phyloP scores from a whole-genome alignment of 2,329 filamentous ascomycete species.

The Fusarium piperis region DNA sequence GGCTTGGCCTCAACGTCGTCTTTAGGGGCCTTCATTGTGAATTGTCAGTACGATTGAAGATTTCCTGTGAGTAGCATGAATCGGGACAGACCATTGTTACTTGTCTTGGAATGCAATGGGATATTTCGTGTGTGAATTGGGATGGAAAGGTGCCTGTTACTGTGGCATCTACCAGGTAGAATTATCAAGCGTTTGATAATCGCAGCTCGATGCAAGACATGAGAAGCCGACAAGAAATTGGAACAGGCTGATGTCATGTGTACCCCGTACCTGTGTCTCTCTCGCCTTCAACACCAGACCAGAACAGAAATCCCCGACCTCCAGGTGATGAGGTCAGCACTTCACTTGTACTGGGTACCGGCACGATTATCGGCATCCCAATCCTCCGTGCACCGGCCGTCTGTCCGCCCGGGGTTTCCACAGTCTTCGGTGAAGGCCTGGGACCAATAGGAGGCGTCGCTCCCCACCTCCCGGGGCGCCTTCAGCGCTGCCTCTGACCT shows the following conservation, averaged over 20 bases:
- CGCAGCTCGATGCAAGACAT: neutral
- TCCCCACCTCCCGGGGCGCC: slow-evolving; percentile 36
- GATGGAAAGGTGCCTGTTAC: neutral
- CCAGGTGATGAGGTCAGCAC: slow-evolving; percentile 8
- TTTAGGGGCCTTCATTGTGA: slow-evolving; percentile 55
- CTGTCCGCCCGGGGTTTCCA: neutral
- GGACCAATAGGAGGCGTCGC: slow-evolving; percentile 38
- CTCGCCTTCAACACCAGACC: neutral
- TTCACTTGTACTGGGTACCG: neutral
- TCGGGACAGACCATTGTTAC: slow-evolving; percentile 17
- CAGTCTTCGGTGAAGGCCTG: slow-evolving; percentile 10
- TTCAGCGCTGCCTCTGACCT: neutral
- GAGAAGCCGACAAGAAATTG: neutral
- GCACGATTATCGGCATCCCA: neutral
- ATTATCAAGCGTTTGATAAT: neutral
- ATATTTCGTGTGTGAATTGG: neutral
- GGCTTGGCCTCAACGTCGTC: slow-evolving; percentile 78
- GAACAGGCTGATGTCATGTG: slow-evolving; percentile 27
- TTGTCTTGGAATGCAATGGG: neutral
- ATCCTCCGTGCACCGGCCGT: slow-evolving; percentile 1
- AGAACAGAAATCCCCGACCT: neutral
- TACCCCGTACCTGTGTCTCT: neutral
- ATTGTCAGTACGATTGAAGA: slow-evolving; percentile 3
- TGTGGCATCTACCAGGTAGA: neutral
- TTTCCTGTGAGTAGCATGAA: neutral